phyloP scores from a whole-genome alignment of 202 grass and related monocot genomes.

The Digitaria exilis region DNA sequence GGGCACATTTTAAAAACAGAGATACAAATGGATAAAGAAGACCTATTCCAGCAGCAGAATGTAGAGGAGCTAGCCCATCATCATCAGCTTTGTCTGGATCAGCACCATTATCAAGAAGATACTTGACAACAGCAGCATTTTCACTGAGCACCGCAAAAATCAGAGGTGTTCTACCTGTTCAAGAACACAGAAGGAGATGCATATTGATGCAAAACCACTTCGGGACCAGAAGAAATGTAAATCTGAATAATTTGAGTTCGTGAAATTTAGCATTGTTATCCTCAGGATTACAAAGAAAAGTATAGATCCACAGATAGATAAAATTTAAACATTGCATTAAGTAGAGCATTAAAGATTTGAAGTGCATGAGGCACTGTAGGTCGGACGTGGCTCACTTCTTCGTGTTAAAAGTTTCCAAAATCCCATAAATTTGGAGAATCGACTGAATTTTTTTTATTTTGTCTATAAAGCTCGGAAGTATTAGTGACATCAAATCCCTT shows the following conservation, averaged over 20 bases:
- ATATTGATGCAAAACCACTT: not conserved
- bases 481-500: not conserved
- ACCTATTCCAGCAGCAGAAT: slow-evolving; percentile 35
- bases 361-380: not conserved
- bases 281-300: not conserved
- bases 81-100: not conserved
- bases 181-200: too few relatives aligned
- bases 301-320: not conserved
- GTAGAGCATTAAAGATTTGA: not conserved
- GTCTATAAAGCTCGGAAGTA: not conserved
- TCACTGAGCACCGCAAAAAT: not conserved
- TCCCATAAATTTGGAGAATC: not conserved
- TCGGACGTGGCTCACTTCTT: not conserved
- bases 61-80: not conserved
- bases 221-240: not conserved
- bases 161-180: not conserved
- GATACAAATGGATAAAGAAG: not conserved
- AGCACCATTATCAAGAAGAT: slow-evolving; percentile 20
- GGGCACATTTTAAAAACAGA: not conserved
- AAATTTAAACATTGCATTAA: not conserved
- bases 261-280: not conserved
- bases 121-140: not conserved
- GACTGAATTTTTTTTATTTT: not conserved
- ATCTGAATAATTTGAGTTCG: not conserved
- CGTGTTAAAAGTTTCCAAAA: not conserved